These are phyloP conservation scores for Dothideomycetes sp. DNA, from an alignment of 2,329 filamentous ascomycete species.

Conservation along the genomic window DNA sequence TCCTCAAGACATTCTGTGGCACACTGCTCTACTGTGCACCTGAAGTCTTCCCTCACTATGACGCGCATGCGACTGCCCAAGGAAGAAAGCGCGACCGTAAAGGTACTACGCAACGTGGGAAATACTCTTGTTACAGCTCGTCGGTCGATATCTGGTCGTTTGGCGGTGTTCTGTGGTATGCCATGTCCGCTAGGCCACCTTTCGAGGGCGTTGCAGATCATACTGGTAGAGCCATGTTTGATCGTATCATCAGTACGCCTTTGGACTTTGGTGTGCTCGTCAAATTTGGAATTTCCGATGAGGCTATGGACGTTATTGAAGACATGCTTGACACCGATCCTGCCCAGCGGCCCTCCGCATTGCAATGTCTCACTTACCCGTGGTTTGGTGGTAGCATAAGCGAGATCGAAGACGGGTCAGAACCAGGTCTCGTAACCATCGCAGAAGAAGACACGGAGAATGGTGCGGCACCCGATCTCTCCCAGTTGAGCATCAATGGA, in stretches of 20 bases:
- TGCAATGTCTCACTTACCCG: slow-evolving; percentile 58
- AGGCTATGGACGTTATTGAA: slow-evolving; percentile 63
- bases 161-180: slow-evolving; percentile 81
- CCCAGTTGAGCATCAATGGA: slow-evolving; percentile 51
- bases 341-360: slow-evolving; percentile 63
- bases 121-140: slow-evolving; percentile 66
- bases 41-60: slow-evolving; percentile 82
- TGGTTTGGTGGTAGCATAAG: slow-evolving; percentile 58
- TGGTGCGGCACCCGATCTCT: slow-evolving; percentile 45
- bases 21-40: slow-evolving; percentile 93
- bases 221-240: slow-evolving; percentile 68
- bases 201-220: slow-evolving; percentile 70
- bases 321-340: slow-evolving; percentile 79
- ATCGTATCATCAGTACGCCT: slow-evolving; percentile 73
- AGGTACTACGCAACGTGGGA: slow-evolving; percentile 31
- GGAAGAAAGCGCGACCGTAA: slow-evolving; percentile 50
- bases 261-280: slow-evolving; percentile 59
- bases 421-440: slow-evolving; percentile 31
- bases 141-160: slow-evolving; percentile 96
- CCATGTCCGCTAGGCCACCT: slow-evolving; percentile 70
- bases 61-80: slow-evolving; percentile 51
- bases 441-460: slow-evolving; percentile 55
- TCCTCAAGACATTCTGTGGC: slow-evolving; percentile 91
- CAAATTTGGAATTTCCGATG: slow-evolving; percentile 49
- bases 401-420: slow-evolving; percentile 10